phyloP scores from a whole-genome alignment of 257 asterid genomes.

The Przewalskia tangutica region DNA sequence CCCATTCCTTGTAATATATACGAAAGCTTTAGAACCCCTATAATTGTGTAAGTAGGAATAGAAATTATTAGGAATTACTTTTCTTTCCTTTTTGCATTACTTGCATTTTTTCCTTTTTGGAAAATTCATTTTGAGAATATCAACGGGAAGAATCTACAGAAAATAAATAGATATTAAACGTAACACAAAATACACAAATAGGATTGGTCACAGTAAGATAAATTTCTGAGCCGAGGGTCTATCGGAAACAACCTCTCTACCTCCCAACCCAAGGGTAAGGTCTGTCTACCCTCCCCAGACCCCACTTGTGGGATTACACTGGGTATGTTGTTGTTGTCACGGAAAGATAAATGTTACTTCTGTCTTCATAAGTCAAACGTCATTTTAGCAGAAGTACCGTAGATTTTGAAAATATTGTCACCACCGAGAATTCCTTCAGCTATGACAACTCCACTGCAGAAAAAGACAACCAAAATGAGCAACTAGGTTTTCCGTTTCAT shows the following conservation, averaged over 20 bases:
- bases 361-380: background rate
- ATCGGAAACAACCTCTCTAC: too few relatives aligned
- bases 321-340: too few relatives aligned
- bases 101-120: too few relatives aligned
- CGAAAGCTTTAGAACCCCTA: too few relatives aligned
- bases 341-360: background rate
- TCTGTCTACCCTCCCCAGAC: too few relatives aligned
- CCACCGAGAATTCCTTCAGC: slow-evolving; percentile 69
- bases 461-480: slow-evolving; percentile 7
- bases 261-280: too few relatives aligned
- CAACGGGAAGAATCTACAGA: background rate
- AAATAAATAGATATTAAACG: background rate
- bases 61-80: too few relatives aligned
- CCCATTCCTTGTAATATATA: too few relatives aligned
- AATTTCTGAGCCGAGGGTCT: background rate
- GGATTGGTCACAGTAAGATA: background rate
- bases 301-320: too few relatives aligned
- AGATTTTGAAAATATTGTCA: slow-evolving; percentile 41
- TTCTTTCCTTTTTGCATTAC: too few relatives aligned
- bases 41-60: too few relatives aligned
- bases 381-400: slow-evolving; percentile 38
- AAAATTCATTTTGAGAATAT: background rate
- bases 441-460: slow-evolving; percentile 88
- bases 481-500: background rate
- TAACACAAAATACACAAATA: background rate